Base-by-base conservation (phyloP, 768 basidiomycete species). In the Mycena rebaudengoi region DNA sequence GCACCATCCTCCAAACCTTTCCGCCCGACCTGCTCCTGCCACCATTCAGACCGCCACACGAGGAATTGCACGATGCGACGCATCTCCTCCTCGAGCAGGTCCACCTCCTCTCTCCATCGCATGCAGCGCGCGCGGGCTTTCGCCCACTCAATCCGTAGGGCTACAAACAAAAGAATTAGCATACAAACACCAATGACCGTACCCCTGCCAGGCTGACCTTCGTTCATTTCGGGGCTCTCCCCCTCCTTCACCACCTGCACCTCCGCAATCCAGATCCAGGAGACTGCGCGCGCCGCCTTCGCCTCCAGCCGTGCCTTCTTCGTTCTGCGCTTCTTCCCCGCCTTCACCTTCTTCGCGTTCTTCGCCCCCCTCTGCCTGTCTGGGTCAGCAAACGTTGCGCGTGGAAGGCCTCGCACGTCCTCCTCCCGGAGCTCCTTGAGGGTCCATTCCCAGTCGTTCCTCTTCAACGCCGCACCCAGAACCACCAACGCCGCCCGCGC, bases 391-490 rank as follows among this genome's bases (percentile, higher is more conserved):
- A 53, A 53, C 20, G 41, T 16, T 10, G 51, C 51, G 6, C 51
- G 35, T 5, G 51, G 51, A 35, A 53, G 39, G 3, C 51, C 51
- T 10, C 51, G 51, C 16, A 59, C 46, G 28, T 59, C 57, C 26
- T 49, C 26, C 13, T 20, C 18, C 25, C 3, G 8, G 20, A 59
- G 20, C 11, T 49, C 30, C 72, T 75, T 76, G 12, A 59, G 41
- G 0, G 55, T 23, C 0, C 50, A 41, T 30, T 74, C 44, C 62
- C 69, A 72, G 21, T 51, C 23, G 18, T 68, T 64, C 16, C 64
- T 73, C 4, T 56, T 46, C 5, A 72, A 26, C 3, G 69, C 40
- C 6, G 6, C n/a, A 23, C 35, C 48, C 26, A 75, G 28, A 1
- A 12, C 33, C 28, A 23, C 37, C n/a, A 65, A 28, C 23, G 64